Base-by-base conservation (phyloP, 192 early-diverging fungal species). In the Phycomyces blakesleeanus region DNA sequence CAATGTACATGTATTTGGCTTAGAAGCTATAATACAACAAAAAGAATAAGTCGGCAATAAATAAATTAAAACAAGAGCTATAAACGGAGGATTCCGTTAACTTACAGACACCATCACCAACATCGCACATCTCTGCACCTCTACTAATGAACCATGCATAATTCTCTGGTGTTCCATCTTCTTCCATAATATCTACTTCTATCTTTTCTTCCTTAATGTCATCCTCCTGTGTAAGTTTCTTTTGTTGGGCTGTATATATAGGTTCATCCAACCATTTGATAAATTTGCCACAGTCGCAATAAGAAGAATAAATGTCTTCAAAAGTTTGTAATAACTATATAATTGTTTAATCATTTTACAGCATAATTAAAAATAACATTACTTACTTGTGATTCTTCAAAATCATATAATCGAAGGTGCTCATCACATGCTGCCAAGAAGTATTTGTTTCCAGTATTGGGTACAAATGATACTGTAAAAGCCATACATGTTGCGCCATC, bases 401-500 rank as follows among this genome's bases (percentile, higher is more conserved):
- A 93, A 66, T 98, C 95, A 73, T 91, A 95, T n/a, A 98, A 73
- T 63, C 85, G 78, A 26, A 96, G 69, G 57, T 90, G 85, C 67
- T 91, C 92, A 61, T 98, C 95, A 38, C 89, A 91, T 5, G 95
- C 85, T 3, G 93, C 93, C 44, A 94, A 62, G 68, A 98, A 95
- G 76, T 92, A 98, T 59, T 85, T 89, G 78, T 98, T 98, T 22
- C 93, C 95, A 2, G 92, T 92, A 65, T 93, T 87, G 1, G 95
- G 94, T 27, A 95, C 76, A 78, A 98, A 98, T 18, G 93, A 90
- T 14, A 94, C 89, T 0, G 89, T 94, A 76, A 98, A 98, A 11
- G 93, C 93, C 94, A 98, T 98, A 74, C 93, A 95, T 1, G 93
- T 96, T 18, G 89, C 74, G 18, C 89, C 91, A 57, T 96, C 94